Base-by-base conservation (phyloP, 345 rosid species). In the Odontarrhena argentea region DNA sequence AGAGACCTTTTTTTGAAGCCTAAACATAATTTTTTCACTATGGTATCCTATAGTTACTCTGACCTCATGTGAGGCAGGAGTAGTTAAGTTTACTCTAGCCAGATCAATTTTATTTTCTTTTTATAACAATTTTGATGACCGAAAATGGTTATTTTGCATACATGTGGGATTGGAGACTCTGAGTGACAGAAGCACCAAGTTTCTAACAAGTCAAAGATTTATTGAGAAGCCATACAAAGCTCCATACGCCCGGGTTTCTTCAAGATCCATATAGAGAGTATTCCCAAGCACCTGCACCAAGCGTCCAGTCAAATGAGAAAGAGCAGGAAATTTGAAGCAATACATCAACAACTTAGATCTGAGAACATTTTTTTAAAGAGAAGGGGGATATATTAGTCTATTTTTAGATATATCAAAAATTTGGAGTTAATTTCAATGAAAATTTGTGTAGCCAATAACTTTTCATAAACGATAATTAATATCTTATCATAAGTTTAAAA, bases 161-260 rank as follows among this genome's bases (percentile, higher is more conserved):
- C 79, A 90, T 88, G 82, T 80, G 54, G 73, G 76, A 47, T 58
- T 71, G 55, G 85, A 66, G 58, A 73, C 59, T 69, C 68, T 47
- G 52, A 76, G 68, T 68, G 63, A 68, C 81, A 50, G 86, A 82
- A 70, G 53, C 73, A 34, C 76, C 77, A 53, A 80, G 54, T 45
- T 69, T 70, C 62, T 68, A 30, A 70, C 84, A 60, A 80, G 69
- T 54, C 70, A 66, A 13, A 48, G 43, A 52, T 52, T 46, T 72
- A 55, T 65, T 65, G 84, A 82, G 68, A 88, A 80, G 74, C 79
- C 87, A 63, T 82, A 83, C 79, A 79, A 76, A 68, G 83, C 96
- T 50, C 91, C 97, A 12, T 77, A 73, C 78, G 96, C 92, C 69
- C 83, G 89, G 10, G 76, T 80, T 69, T 91, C 96, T 75, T 94